A percentile compares a stretch with the other conserved stretches of the same genome.
Conservation (phyloP, 2,329 filamentous ascomycete genomes). For the Hypoxylon sp. region DNA sequence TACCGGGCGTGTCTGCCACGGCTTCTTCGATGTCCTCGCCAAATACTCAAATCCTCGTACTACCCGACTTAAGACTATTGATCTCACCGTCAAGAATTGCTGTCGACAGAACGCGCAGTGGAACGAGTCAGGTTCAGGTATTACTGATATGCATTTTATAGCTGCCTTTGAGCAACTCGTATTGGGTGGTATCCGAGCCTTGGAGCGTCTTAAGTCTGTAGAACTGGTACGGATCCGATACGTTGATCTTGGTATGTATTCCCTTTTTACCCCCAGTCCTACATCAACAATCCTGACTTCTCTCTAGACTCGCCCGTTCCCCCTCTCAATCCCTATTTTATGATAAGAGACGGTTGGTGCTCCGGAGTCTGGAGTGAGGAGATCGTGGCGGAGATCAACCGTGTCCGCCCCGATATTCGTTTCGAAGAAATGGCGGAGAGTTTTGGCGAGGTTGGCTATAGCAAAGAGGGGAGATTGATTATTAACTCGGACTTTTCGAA, state of each 20-base stretch:
- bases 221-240: constrained; percentile 78
- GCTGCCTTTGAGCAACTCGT: constrained; percentile 77
- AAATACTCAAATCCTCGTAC: constrained; percentile 61
- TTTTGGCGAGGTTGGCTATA: constrained; percentile 70
- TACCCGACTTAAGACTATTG: constrained; percentile 72
- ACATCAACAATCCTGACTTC: constrained; percentile 28
- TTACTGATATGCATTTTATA: constrained; percentile 79
- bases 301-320: constrained; percentile 74
- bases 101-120: constrained; percentile 69
- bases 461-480: constrained; percentile 70
- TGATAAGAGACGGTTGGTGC: constrained; percentile 70
- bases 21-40: constrained; percentile 73
- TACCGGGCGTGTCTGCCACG: constrained; percentile 77
- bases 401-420: constrained; percentile 67
- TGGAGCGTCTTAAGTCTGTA: constrained; percentile 70
- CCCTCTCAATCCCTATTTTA: constrained; percentile 79
- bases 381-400: constrained; percentile 71
- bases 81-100: constrained; percentile 80
- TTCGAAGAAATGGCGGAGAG: constrained; percentile 74
- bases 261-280: not conserved
- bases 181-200: constrained; percentile 69
- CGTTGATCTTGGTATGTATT: constrained; percentile 73
- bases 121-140: constrained; percentile 75
- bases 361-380: constrained; percentile 79
- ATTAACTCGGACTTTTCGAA: constrained; percentile 68